A percentile compares a stretch with the other conserved stretches of the same genome.
Evolutionary conservation across 2,329 filamentous ascomycete genomes (phyloP).

Genomic region (Fusarium subglutinans): DNA sequence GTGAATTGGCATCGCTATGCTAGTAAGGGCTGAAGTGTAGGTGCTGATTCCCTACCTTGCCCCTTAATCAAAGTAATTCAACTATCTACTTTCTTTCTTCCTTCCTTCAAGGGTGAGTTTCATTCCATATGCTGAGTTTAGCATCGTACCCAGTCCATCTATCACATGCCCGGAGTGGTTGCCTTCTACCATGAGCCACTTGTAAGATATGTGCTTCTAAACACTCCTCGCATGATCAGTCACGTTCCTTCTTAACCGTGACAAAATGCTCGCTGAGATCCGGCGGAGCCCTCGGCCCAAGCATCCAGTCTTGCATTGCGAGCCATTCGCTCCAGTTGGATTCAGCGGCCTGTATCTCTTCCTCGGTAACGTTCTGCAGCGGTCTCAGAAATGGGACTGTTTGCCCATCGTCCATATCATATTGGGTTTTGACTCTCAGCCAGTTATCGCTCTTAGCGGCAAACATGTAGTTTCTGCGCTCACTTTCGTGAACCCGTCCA

Average conservation of each 20-base stretch:
- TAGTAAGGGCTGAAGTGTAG: conserved; percentile 19
- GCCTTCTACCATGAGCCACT: neutral
- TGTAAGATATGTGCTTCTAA: neutral
- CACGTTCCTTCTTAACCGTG: conserved; percentile 46
- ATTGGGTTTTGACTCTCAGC: conserved; percentile 87
- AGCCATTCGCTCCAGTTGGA: conserved; percentile 93
- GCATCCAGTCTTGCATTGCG: conserved; percentile 98
- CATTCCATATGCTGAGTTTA: neutral
- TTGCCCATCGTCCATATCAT: conserved; percentile 87
- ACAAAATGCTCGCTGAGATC: conserved; percentile 43
- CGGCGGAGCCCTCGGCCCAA: conserved; percentile 78
- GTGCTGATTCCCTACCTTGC: conserved; percentile 26
- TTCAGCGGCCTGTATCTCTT: conserved; percentile 86
- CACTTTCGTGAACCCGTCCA: conserved; percentile 84
- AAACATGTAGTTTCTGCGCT: conserved; percentile 94
- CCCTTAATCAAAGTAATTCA: neutral
- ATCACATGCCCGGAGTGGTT: neutral
- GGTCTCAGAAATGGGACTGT: conserved; percentile 88
- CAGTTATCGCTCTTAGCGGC: conserved; percentile 92
- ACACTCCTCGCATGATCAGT: neutral
- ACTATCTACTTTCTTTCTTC: neutral
- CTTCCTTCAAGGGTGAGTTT: neutral
- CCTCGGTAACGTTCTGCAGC: conserved; percentile 77
- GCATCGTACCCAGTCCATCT: neutral
- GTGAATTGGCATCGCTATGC: conserved; percentile 25